Evolutionary conservation across 768 basidiomycete genomes (phyloP).

Genomic region (Trichaptum fuscoviolaceum): DNA sequence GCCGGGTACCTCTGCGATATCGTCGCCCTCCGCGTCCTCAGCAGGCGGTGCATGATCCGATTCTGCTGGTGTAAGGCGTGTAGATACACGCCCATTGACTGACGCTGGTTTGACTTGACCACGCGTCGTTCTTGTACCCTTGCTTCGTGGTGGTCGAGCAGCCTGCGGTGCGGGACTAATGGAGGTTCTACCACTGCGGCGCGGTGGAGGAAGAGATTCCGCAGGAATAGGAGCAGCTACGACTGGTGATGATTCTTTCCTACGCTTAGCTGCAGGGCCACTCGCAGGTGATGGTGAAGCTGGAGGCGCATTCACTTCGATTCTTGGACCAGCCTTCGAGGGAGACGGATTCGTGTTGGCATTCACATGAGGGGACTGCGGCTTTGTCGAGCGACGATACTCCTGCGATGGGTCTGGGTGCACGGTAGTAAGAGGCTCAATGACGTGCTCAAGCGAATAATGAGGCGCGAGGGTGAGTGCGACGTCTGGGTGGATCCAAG

Average conservation of each 20-base stretch:
- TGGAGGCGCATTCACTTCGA: conserved; percentile 20
- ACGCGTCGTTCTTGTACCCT: background rate
- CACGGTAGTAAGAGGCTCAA: conserved; percentile 64
- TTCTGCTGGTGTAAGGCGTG: conserved; percentile 40
- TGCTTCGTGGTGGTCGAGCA: conserved; percentile 8
- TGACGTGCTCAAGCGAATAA: conserved; percentile 59
- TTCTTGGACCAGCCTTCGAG: conserved; percentile 18
- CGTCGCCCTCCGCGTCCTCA: conserved; percentile 53
- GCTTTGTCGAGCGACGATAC: conserved; percentile 67
- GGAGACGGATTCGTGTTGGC: conserved; percentile 24
- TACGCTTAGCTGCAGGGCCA: conserved; percentile 49
- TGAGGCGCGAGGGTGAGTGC: conserved; percentile 64
- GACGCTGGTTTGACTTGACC: background rate
- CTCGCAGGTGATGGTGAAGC: conserved; percentile 29
- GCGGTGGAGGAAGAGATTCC: conserved; percentile 20
- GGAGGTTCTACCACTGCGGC: conserved; percentile 8
- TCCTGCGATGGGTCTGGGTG: conserved; percentile 69
- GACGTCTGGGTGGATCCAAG: conserved; percentile 68
- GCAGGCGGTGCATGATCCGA: conserved; percentile 66
- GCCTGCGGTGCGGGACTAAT: conserved; percentile 15
- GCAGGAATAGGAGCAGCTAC: conserved; percentile 18
- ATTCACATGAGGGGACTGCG: conserved; percentile 26
- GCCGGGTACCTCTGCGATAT: conserved; percentile 44
- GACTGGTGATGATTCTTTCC: conserved; percentile 52
- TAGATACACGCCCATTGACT: conserved; percentile 23